Percentiles rank a stretch among this genome's conserved stretches.
Conservation (phyloP, 73 alveolate genomes). For the Paramecium sexaurelia region DNA sequence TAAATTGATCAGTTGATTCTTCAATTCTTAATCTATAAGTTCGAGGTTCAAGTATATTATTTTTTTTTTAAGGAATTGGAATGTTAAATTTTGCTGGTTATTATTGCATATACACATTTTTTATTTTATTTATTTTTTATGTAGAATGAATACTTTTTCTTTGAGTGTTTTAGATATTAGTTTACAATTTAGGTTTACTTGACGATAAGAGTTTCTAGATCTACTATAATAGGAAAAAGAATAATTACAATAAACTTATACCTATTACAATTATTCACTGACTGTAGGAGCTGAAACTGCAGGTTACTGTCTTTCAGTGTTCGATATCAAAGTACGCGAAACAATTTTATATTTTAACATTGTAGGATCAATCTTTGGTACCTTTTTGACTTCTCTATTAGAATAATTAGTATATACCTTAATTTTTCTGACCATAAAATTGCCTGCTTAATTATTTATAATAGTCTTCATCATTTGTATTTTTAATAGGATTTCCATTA, state of each 20-base stretch:
- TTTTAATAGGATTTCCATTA: background rate
- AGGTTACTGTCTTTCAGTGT: background rate
- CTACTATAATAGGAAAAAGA: conserved; percentile 24
- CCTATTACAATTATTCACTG: conserved; percentile 39
- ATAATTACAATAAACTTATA: conserved; percentile 14
- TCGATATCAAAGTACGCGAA: background rate
- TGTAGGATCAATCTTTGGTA: background rate
- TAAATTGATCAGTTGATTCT: background rate
- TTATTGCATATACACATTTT: background rate
- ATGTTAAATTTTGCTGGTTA: background rate
- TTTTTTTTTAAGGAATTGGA: background rate
- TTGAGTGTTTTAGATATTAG: background rate
- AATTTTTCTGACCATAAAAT: conserved; percentile 32
- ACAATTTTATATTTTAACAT: background rate
- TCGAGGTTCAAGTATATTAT: background rate
- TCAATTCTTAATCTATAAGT: conserved; percentile 4
- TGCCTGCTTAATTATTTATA: conserved; percentile 21
- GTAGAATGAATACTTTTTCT: background rate
- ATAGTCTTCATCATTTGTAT: background rate
- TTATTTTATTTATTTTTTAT: conserved; percentile 1
- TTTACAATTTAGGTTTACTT: conserved; percentile 2
- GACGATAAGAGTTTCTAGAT: conserved; percentile 29
- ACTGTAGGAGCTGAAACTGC: conserved; percentile 15
- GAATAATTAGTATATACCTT: background rate
- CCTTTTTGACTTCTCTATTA: background rate